Conservation (phyloP, 192 early-diverging fungal species). For the Tieghemiomyces parasiticus region DNA sequence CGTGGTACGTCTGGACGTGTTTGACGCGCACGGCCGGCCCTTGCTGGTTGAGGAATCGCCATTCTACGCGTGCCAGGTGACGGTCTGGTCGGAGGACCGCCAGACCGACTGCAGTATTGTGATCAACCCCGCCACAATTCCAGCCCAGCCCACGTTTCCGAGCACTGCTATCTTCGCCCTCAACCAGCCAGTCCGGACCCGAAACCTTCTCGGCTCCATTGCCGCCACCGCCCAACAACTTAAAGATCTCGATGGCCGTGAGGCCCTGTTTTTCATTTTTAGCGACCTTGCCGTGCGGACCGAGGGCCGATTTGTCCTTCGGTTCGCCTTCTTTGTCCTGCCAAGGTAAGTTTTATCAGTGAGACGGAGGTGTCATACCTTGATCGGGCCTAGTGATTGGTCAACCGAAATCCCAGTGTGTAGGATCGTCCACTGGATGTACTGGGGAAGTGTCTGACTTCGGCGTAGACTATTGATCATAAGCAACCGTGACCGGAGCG, state of each 20-base stretch:
- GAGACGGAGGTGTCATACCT: no score
- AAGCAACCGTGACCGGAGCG: no score
- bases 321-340: conserved; percentile 47
- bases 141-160: conserved; percentile 23
- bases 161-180: conserved; percentile 24
- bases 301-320: conserved; percentile 50
- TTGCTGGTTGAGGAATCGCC: conserved; percentile 35
- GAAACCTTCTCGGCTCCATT: conserved; percentile 48
- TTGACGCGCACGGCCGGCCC: conserved; percentile 33
- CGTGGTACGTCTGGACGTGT: conserved; percentile 39
- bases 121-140: conserved; percentile 31
- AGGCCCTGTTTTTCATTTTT: conserved; percentile 62
- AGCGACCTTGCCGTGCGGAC: conserved; percentile 65
- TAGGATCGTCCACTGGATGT: no score
- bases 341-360: conserved; percentile 38
- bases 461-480: no score
- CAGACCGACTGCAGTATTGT: conserved; percentile 28
- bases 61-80: conserved; percentile 21
- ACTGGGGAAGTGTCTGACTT: no score
- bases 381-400: no score
- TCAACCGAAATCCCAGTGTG: no score
- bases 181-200: conserved; percentile 12
- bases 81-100: conserved; percentile 23
- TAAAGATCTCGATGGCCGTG: conserved; percentile 41
- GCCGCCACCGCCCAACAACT: conserved; percentile 48